Conservation (phyloP, 31 red algal species). For the Pterothamnion heteromorphum region DNA sequence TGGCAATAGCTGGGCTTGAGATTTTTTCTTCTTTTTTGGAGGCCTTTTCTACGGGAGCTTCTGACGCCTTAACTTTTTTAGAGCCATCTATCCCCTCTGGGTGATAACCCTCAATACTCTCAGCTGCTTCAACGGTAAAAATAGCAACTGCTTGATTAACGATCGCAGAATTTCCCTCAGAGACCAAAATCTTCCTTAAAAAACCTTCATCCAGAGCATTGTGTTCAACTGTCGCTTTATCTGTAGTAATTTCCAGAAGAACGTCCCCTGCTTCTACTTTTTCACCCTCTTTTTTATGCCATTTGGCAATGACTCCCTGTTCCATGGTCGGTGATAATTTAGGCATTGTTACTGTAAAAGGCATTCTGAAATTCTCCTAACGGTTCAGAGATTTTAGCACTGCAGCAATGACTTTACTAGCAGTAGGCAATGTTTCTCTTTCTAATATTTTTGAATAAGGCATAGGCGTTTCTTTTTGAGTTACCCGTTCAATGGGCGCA, state of each 20-base stretch:
- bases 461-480: background rate
- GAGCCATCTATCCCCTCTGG: no score
- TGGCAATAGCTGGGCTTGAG: no score
- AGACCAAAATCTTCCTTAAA: conserved; percentile 14
- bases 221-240: conserved; percentile 86
- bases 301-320: conserved; percentile 76
- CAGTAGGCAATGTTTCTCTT: background rate
- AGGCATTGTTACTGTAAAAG: conserved; percentile 71
- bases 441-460: conserved; percentile 14
- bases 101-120: no score
- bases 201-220: conserved; percentile 83
- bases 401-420: background rate
- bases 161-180: no score
- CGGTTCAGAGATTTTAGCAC: background rate
- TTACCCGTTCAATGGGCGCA: conserved; percentile 23
- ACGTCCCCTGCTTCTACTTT: conserved; percentile 79
- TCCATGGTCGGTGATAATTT: conserved; percentile 89
- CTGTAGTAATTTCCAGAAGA: conserved; percentile 95
- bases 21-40: no score
- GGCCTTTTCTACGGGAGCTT: no score
- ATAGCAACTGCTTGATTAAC: no score
- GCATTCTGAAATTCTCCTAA: no score
- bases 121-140: no score
- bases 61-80: no score
- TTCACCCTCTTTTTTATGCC: conserved; percentile 92